Base-by-base conservation (phyloP, 495 filamentous ascomycete species). In the Xylaria bambusicola region DNA sequence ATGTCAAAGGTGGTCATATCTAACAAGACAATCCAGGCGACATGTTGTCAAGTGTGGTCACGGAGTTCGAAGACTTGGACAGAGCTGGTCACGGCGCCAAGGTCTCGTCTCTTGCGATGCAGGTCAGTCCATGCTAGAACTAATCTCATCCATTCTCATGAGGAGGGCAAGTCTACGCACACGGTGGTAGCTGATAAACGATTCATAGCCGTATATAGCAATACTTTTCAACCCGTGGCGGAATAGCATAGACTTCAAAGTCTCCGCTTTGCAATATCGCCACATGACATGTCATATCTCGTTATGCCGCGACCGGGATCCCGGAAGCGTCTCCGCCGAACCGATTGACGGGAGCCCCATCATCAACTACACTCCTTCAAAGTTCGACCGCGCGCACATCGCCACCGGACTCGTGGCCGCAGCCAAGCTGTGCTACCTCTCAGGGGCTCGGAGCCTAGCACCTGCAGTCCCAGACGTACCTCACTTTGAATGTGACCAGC, bases 11-110 rank as follows among this genome's bases (percentile, higher is more conserved):
- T 33, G 5, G 10, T 33, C 10, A 33, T 33, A 5, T 5, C 10
- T 33, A 10, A 33, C 29, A 33, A 33, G 29, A 26, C 12, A 13
- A 7, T 5, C 6, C 18, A 61, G 53, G 80, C 36, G 69, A 77
- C 3, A 84, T 88, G 23, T 70, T 93, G 36, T 91, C 89, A 0
- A 76, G 80, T 2, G 78, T 90, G 3, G 80, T 85, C 52, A 82
- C 78, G 31, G 81, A 89, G 42, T 88, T 88, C 59, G 86, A 90
- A 59, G 82, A 92, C 56, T 76, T 88, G 0, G 89, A 92, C 66
- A 79, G 79, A n/a, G 67, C 84, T 5, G 86, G 87, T 23, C 87
- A 93, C 61, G 90, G 90, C 8, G 73, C 73, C 49, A 89, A 89
- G 69, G 70, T 92, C 24, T 85, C 90, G 71, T 6, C 44, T 15